Evolutionary conservation across 805 yeast genomes (phyloP).

Genomic region (Zygosaccharomyces siamensis): DNA sequence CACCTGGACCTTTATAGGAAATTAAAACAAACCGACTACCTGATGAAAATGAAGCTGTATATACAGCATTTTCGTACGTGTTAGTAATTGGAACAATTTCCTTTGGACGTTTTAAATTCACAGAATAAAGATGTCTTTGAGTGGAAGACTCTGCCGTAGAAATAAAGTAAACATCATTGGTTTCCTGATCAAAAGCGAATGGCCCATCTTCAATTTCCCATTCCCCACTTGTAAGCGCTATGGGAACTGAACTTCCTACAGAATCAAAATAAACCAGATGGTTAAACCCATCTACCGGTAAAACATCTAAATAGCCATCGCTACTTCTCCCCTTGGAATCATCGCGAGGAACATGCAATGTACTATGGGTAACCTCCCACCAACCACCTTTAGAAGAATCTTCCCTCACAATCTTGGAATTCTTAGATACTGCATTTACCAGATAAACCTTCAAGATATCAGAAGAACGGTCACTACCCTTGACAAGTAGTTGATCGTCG

Average conservation of each 20-base stretch:
- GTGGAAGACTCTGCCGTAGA: conserved; percentile 74
- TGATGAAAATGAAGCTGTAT: conserved; percentile 66
- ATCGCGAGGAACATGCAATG: conserved; percentile 53
- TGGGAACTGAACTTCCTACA: conserved; percentile 50
- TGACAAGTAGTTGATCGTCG: conserved; percentile 44
- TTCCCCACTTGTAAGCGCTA: conserved; percentile 62
- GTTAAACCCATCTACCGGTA: conserved; percentile 54
- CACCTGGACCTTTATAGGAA: conserved; percentile 69
- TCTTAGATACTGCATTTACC: conserved; percentile 41
- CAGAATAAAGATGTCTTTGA: conserved; percentile 79
- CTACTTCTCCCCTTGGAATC: conserved; percentile 37
- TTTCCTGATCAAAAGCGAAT: conserved; percentile 51
- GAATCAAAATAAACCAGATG: conserved; percentile 87
- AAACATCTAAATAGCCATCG: conserved; percentile 80
- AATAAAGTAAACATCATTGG: conserved; percentile 51
- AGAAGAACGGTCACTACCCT: conserved; percentile 60
- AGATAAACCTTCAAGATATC: conserved; percentile 56
- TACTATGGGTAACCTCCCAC: conserved; percentile 72
- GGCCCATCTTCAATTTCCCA: conserved; percentile 90
- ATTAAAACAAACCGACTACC: conserved; percentile 71
- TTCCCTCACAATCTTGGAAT: conserved; percentile 43
- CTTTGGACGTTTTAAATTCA: conserved; percentile 46
- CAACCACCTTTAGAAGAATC: conserved; percentile 55
- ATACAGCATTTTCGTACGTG: conserved; percentile 57
- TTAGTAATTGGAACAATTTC: conserved; percentile 44